Evolutionary conservation across 805 yeast species (phyloP).

Genomic region (Blastobotrys parvus): DNA sequence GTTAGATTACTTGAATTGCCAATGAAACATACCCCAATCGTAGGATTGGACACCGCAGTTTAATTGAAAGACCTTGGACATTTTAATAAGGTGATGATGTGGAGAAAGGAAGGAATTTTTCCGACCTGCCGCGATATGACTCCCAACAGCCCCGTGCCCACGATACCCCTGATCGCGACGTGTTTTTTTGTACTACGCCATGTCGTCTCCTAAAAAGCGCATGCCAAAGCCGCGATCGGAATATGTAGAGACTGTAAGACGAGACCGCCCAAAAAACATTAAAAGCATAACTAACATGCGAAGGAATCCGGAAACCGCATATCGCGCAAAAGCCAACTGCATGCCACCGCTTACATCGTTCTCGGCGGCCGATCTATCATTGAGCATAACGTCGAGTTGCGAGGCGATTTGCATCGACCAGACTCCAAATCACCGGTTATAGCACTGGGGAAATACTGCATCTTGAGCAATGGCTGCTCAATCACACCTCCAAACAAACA

Average conservation of each 20-base stretch:
- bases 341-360: slow-evolving; percentile 30
- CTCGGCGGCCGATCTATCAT: slow-evolving; percentile 31
- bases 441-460: slow-evolving; percentile 30
- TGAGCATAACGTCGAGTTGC: slow-evolving; percentile 24
- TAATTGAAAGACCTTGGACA: not conserved
- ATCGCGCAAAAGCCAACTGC: slow-evolving; percentile 26
- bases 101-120: too few relatives aligned
- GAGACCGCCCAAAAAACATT: too few relatives aligned
- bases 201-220: too few relatives aligned
- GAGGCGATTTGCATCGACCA: slow-evolving; percentile 29
- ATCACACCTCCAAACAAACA: slow-evolving; percentile 27
- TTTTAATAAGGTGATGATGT: too few relatives aligned
- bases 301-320: slow-evolving; percentile 30
- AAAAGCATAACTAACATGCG: too few relatives aligned
- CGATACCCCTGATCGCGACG: too few relatives aligned
- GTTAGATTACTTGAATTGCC: not conserved
- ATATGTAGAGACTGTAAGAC: slow-evolving; percentile 19
- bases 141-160: too few relatives aligned
- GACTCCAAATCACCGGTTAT: slow-evolving; percentile 24
- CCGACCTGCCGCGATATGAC: too few relatives aligned
- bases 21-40: slow-evolving; percentile 58
- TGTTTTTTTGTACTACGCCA: too few relatives aligned
- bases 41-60: slow-evolving; percentile 61
- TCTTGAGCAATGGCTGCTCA: slow-evolving; percentile 18
- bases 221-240: too few relatives aligned